A percentile compares a stretch with the other conserved stretches of the same genome.
These are phyloP conservation scores for Rhizopogon vesiculosus DNA, from an alignment of 768 basidiomycete genomes.

Conservation along the genomic window DNA sequence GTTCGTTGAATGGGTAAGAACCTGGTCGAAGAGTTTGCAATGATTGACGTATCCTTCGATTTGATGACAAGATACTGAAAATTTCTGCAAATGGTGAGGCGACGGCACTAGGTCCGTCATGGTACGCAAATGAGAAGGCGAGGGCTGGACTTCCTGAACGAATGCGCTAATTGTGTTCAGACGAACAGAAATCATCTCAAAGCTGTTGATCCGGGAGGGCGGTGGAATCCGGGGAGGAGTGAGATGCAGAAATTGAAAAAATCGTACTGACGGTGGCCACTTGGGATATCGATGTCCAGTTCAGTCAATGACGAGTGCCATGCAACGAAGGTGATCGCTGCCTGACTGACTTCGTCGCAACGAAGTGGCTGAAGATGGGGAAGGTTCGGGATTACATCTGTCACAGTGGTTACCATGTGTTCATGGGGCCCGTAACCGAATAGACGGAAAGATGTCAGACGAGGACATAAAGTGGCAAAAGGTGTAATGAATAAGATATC, in stretches of 20 bases:
- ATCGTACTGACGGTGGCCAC: background rate
- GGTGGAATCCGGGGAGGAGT: background rate
- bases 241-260: background rate
- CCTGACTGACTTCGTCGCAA: background rate
- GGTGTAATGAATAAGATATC: background rate
- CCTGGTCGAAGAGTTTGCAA: background rate
- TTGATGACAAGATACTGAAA: background rate
- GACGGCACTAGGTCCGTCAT: background rate
- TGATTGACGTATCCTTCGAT: background rate
- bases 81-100: background rate
- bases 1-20: too few species aligned
- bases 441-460: background rate
- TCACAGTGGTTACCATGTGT: background rate
- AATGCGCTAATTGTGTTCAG: background rate
- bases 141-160: background rate
- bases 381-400: background rate
- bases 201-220: background rate
- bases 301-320: background rate
- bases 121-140: background rate
- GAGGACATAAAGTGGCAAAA: background rate
- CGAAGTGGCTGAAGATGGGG: background rate
- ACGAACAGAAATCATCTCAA: background rate
- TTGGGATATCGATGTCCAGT: background rate
- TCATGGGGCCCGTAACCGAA: background rate
- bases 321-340: background rate